Base-by-base conservation (phyloP, 257 asterid species). In the Prunella vulgaris region DNA sequence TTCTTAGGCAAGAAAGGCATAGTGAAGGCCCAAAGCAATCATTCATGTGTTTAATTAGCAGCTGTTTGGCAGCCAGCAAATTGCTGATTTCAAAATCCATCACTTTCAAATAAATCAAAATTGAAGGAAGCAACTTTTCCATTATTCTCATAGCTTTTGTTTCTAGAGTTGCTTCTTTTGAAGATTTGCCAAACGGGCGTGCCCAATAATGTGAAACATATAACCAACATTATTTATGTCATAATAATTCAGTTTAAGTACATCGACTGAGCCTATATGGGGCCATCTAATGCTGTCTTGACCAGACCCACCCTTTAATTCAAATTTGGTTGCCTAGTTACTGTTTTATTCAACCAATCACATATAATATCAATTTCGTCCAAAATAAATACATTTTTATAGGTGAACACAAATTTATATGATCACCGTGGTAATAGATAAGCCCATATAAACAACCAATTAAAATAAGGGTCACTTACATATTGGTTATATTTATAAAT, bases 271-370 rank as follows among this genome's bases (percentile, higher is more conserved):
- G 61, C 59, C 18, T 54, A 69, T 52, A 72, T 78, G 92, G 92
- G 92, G 10, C 85, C 89, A 68, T 80, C n/a, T n/a, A 68, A 78
- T 83, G 84, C 48, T 72, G 42, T 44, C 78, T 71, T 74, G 73
- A 77, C 74, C 54, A 73, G 72, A 74, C 48, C 64, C 82, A 83
- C 51, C 74, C 94, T 83, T 85, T 87, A 85, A 81, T 85, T 83
- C 86, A 76, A 81, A 77, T 22, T 69, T 63, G 22, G 62, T 70
- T 60, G 54, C 24, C 69, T 73, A 78, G 57, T 74, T 68, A 52
- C 25, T 28, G 9, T 21, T 15, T 35, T 63, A 12, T 27, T 61
- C 25, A 44, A 44, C 62, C 17, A 68, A 69, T 75, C 42, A 21
- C 24, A 37, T 18, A 6, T 32, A 32, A n/a, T n/a, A n/a, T n/a